phyloP scores from a whole-genome alignment of 331 rosid species.

The Malus hybrid region DNA sequence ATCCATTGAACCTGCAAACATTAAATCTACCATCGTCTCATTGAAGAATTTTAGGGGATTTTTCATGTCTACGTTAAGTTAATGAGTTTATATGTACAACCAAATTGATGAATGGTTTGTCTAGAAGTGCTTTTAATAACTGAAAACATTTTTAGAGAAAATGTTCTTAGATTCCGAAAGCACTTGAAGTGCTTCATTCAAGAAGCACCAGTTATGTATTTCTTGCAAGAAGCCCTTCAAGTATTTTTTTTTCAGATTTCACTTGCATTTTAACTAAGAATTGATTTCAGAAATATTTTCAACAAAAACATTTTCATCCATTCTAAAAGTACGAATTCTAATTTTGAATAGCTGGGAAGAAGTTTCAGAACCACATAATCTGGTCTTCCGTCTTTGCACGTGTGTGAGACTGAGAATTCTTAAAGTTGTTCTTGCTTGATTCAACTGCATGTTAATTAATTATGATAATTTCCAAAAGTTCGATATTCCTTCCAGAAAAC shows the following conservation, averaged over 20 bases:
- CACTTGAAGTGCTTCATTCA: too few species aligned
- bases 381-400: slow-evolving; percentile 31
- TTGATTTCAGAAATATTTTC: too few species aligned
- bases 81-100: background rate
- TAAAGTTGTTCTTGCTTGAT: background rate
- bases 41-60: background rate
- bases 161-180: too few species aligned
- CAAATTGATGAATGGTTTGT: background rate
- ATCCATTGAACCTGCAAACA: slow-evolving; percentile 15
- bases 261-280: too few species aligned
- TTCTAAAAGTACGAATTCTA: background rate
- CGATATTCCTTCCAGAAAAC: background rate
- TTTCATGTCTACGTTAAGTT: slow-evolving; percentile 16
- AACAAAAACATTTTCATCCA: too few species aligned
- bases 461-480: background rate
- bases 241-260: too few species aligned
- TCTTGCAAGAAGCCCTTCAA: too few species aligned
- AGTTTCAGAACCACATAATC: background rate
- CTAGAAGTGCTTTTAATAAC: too few species aligned
- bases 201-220: too few species aligned
- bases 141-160: too few species aligned
- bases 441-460: background rate
- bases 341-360: background rate
- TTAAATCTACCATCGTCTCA: slow-evolving; percentile 9
- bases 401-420: slow-evolving; percentile 14